These are phyloP conservation scores for Tulasnella sp. DNA, from an alignment of 768 basidiomycete genomes.

Conservation along the genomic window DNA sequence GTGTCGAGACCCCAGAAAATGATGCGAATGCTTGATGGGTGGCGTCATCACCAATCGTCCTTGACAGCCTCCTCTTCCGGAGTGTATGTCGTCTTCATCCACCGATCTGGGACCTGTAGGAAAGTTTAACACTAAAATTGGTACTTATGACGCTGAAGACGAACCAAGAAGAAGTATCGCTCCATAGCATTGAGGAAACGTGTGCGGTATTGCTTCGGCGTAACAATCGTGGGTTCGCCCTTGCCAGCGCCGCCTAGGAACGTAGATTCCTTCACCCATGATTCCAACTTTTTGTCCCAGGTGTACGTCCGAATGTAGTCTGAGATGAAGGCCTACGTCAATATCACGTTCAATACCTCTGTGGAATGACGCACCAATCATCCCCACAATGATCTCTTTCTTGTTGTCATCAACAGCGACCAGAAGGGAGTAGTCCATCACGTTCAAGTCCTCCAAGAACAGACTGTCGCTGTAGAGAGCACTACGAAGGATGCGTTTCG, in stretches of 20 bases:
- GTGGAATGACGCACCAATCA: constrained; percentile 59
- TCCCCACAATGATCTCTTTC: constrained; percentile 90
- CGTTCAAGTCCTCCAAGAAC: constrained; percentile 86
- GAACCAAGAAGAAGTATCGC: constrained; percentile 74
- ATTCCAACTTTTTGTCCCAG: constrained; percentile 98
- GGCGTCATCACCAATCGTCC: neutral
- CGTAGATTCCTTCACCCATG: constrained; percentile 92
- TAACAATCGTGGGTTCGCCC: constrained; percentile 94
- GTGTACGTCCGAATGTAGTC: constrained; percentile 95
- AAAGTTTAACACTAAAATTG: constrained; percentile 6
- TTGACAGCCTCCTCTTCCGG: neutral
- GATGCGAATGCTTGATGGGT: too few relatives aligned
- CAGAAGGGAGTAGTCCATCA: constrained; percentile 96
- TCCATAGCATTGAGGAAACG: constrained; percentile 83
- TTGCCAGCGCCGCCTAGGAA: constrained; percentile 71
- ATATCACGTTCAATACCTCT: neutral
- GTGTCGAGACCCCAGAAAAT: too few relatives aligned
- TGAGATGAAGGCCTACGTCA: constrained; percentile 23
- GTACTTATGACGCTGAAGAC: constrained; percentile 20
- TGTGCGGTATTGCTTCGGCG: constrained; percentile 87
- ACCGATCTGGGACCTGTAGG: constrained; percentile 68
- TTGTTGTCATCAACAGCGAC: constrained; percentile 86
- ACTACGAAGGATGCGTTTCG: constrained; percentile 81
- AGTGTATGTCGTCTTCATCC: constrained; percentile 50
- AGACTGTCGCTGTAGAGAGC: constrained; percentile 92